Percentiles rank a stretch among this genome's conserved stretches.
Evolutionary conservation across 768 basidiomycete genomes (phyloP).

Genomic region (Amanita polypyramis): DNA sequence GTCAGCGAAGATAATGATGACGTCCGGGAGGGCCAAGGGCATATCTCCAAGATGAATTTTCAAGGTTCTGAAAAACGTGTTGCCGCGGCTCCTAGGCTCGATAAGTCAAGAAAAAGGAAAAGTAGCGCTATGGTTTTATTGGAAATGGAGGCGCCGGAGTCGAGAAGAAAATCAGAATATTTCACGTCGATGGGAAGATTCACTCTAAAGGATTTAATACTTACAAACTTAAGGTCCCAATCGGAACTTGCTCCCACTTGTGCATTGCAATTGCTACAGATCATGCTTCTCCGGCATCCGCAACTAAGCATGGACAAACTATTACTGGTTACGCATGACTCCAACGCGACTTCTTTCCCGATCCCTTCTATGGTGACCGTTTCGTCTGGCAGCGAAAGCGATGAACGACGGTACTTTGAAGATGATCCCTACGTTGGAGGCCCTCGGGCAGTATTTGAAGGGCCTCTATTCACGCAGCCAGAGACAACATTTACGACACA

Average conservation of each 20-base stretch:
- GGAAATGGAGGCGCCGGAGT: slow-evolving; percentile 72
- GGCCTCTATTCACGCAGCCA: slow-evolving; percentile 45
- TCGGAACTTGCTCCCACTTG: slow-evolving; percentile 58
- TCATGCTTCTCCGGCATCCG: slow-evolving; percentile 64
- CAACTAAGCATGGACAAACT: slow-evolving; percentile 54
- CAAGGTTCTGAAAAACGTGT: slow-evolving; percentile 22
- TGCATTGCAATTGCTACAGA: slow-evolving; percentile 72
- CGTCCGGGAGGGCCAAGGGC: slow-evolving; percentile 28
- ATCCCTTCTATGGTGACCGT: slow-evolving; percentile 32
- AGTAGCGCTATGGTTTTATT: slow-evolving; percentile 89
- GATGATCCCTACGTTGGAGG: slow-evolving; percentile 45
- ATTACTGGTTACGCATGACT: slow-evolving; percentile 58
- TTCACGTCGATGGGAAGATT: slow-evolving; percentile 83
- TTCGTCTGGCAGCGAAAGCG: slow-evolving; percentile 8
- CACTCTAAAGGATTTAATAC: slow-evolving; percentile 81
- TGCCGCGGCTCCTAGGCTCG: slow-evolving; percentile 23
- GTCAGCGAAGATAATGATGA: slow-evolving; percentile 80
- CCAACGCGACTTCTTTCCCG: slow-evolving; percentile 66
- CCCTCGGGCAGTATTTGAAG: slow-evolving; percentile 10
- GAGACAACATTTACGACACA: slow-evolving; percentile 71
- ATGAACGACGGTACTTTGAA: slow-evolving; percentile 13
- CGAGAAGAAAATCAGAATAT: slow-evolving; percentile 65
- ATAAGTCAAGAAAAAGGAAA: slow-evolving; percentile 52
- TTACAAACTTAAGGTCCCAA: slow-evolving; percentile 66
- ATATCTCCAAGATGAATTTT: slow-evolving; percentile 35